Base-by-base conservation (phyloP, 495 filamentous ascomycete genomes). In the Penicillium pulvis region DNA sequence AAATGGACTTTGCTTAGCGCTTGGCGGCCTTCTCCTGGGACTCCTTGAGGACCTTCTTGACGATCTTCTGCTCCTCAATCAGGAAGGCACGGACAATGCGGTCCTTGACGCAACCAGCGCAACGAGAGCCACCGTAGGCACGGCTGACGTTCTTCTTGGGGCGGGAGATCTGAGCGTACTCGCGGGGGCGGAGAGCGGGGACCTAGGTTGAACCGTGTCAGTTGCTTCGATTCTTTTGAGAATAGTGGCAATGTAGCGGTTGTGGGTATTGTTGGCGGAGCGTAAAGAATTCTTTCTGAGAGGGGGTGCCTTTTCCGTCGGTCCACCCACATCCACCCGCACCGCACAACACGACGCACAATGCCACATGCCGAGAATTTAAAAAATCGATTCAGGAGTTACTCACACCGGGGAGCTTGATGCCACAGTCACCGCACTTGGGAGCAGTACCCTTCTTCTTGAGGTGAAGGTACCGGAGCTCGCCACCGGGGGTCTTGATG, bases 31-130 rank as follows among this genome's bases (percentile, higher is more conserved):
- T 96, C 75, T 83, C 79, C 82, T 93, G 90, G 64, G 81, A 89
- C 82, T 97, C 92, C 87, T 95, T 93, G 77, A 96, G 86, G 69
- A 98, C 94, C 90, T 98, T 98, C 91, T 99, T 98, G 80, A 99
- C 95, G 68, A 99, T 97, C 91, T 98, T 98, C 84, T 99, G 94
- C 86, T 99, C 94, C 85, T 98, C 94, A 66, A 98, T 97, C 81
- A 98, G 81, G 87, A 97, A 98, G 46, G 94, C 95, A 62, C 95
- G 90, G 56, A 96, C 90, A 64, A 99, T 86, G 65, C 94, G 85
- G 84, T 99, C 95, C 81, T 93, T 93, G 69, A 98, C 94, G 78
- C 94, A 99, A 83, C 93, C 96, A 67, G 90, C 90, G 84, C 94
- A 99, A 80, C 94, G 88, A 62, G 92, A 96, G 74, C 94, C 95